Evolutionary conservation across 352 stramenopile species (phyloP).

Genomic region (Phytopythium chamaehyphon): DNA sequence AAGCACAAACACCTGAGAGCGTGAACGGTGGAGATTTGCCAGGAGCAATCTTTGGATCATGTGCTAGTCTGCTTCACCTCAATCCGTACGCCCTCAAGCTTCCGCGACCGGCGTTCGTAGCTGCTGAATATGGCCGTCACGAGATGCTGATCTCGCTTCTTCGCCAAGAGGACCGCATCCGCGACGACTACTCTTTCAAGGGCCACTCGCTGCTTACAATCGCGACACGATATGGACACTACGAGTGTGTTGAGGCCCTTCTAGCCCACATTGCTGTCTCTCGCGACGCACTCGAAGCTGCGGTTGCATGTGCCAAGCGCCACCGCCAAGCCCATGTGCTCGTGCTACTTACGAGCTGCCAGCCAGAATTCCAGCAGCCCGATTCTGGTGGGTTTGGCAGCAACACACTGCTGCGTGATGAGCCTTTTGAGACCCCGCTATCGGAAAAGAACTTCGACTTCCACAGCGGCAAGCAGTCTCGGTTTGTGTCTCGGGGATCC

Average conservation of each 20-base stretch:
- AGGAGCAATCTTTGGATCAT: constrained; percentile 10
- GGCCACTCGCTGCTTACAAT: constrained; percentile 61
- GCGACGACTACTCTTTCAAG: constrained; percentile 49
- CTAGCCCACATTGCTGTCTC: constrained; percentile 26
- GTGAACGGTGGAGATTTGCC: constrained; percentile 11
- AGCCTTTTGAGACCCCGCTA: constrained; percentile 1
- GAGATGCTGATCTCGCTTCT: constrained; percentile 53
- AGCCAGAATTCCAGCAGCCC: constrained; percentile 39
- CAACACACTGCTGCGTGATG: neutral
- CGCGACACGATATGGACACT: constrained; percentile 60
- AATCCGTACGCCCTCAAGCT: constrained; percentile 29
- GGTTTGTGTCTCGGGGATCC: constrained; percentile 16
- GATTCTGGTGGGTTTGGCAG: constrained; percentile 17
- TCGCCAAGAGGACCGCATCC: constrained; percentile 19
- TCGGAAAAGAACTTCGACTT: too few species aligned
- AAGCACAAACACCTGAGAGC: constrained; percentile 4
- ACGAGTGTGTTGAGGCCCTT: constrained; percentile 60
- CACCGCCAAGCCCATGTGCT: constrained; percentile 64
- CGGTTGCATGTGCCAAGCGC: constrained; percentile 42
- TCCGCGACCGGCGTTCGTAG: constrained; percentile 52
- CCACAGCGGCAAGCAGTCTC: constrained; percentile 1
- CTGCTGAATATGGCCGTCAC: constrained; percentile 45
- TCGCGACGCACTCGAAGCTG: constrained; percentile 33
- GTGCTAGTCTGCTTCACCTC: constrained; percentile 12
- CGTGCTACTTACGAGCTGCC: constrained; percentile 62